Evolutionary conservation across 1,284 basidiomycete genomes (phyloP), one percentile per base, ranked within the genome.

Genomic region (Sporisorium exsertum): DNA sequence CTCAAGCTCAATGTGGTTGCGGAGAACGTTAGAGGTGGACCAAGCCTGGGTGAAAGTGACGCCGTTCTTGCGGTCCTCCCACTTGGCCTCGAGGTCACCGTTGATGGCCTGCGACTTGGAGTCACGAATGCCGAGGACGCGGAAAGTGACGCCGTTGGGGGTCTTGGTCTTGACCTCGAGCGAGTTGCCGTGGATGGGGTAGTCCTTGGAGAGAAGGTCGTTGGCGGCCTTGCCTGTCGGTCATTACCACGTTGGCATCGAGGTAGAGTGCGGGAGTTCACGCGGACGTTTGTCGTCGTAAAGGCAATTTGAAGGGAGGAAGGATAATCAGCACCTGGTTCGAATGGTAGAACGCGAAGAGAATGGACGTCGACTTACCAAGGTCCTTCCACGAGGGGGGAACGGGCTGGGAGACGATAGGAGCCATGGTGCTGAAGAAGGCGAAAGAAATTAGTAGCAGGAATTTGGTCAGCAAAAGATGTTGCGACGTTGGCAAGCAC

Each of bases 181-280:
- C 60, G 83, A 80, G 70, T 85, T 92, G 50, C 91, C 92, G 82
- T 89, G 88, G 90, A 95, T 92, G 84, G 91, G 92, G 89, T 92
- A 97, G 89, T 99, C 97, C 90, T 93, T 95, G 87, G 89, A 89
- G 81, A 99, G 90, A 79, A 98, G 89, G 90, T 99, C 96, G 85
- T 92, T 93, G 87, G 95, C 94, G 81, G 94, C 95, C 91, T 84
- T 80, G 64, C 67, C 64, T 65, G 37, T 47, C 46, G n/a, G 22
- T 43, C 26, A 43, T 9, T 16, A 50, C 12, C 3, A 16, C 13
- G 51, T 8, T 3, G 13, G 26, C 22, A 35, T 13, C 24, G 26
- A 9, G 40, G n/a, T 10, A 37, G 37, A n/a, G 37, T 15, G 33
- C n/a, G 20, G 4, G n/a, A 6, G 13, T 13, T 20, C 50, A 13